Evolutionary conservation across 2,329 filamentous ascomycete genomes (phyloP), one percentile per base, ranked within the genome.

Genomic region (Pseudogymnoascus sp.): DNA sequence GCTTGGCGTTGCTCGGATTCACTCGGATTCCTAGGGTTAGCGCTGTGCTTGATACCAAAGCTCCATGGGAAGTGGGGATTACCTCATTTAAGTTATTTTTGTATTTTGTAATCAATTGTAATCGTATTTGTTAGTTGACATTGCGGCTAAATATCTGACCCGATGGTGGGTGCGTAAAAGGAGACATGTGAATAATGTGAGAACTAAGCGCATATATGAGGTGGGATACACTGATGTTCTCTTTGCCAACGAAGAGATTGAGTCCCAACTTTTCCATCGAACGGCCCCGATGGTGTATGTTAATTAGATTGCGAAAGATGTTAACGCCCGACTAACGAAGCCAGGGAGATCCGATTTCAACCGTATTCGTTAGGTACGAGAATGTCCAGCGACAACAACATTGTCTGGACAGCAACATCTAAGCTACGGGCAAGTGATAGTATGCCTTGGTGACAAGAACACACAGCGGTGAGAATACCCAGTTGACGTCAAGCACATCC

Each of bases 1-100:
- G 47, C 47, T 57, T 57, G 47, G 47, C 47, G n/a, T 18, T 34
- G 5, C 47, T 57, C 47, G 47, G 12, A 57, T 57, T 57, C 47
- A 18, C 47, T 34, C 47, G 47, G n/a, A 18, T 57, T 57, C 47
- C 14, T 18, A 5, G 26, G n/a, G 7, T 34, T 34, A 34, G 47
- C 47, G 51, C 29, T 18, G 29, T 21, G 10, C 11, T 57, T 57
- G n/a, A 57, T 21, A 57, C 51, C 16, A 8, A 57, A 57, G 29
- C 29, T 57, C 51, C 5, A 57, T 1, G 5, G n/a, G 5, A 2
- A 34, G 51, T 34, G 51, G 26, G 29, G 29, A 34, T 57, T 57
- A 4, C 4, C 23, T 34, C n/a, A 57, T 57, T 57, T 34, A 57
- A 57, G 51, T n/a, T 57, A 34, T 34, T 57, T 57, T 34, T 57